A percentile compares a stretch with the other conserved stretches of the same genome.
phyloP scores from a whole-genome alignment of 129 eudicot species.

The Flaveria linearis region DNA sequence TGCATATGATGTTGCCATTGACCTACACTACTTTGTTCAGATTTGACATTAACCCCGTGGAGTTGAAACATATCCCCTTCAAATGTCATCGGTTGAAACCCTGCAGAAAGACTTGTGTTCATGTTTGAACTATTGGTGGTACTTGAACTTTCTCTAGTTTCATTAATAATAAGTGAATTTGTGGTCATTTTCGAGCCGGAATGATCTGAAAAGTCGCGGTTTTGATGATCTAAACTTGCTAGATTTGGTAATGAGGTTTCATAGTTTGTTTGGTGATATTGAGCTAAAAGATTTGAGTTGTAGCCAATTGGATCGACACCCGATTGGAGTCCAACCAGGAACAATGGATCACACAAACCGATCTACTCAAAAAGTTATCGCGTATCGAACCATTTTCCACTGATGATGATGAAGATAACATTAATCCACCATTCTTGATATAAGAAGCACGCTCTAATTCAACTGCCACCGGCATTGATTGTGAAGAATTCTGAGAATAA shows the following conservation, averaged over 20 bases:
- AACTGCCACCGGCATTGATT: slow-evolving; percentile 30
- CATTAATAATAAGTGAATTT: slow-evolving; percentile 41
- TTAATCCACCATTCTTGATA: slow-evolving; percentile 31
- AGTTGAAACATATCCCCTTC: slow-evolving; percentile 51
- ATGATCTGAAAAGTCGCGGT: slow-evolving; percentile 39
- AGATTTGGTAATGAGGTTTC: slow-evolving; percentile 53
- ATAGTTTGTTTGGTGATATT: slow-evolving; percentile 40
- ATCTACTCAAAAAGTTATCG: slow-evolving; percentile 31
- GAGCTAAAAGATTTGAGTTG: slow-evolving; percentile 44
- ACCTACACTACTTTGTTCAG: slow-evolving; percentile 53
- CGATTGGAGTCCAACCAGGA: slow-evolving; percentile 47
- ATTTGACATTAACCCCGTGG: slow-evolving; percentile 44
- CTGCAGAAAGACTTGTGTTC: slow-evolving; percentile 38
- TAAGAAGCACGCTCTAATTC: slow-evolving; percentile 37
- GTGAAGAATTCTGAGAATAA: slow-evolving; percentile 13
- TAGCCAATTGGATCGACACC: slow-evolving; percentile 40
- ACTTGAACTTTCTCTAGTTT: slow-evolving; percentile 53
- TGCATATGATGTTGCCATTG: slow-evolving; percentile 56
- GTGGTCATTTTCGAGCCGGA: slow-evolving; percentile 46
- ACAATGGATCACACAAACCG: slow-evolving; percentile 51
- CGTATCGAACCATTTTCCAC: slow-evolving; percentile 26
- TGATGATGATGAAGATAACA: slow-evolving; percentile 34
- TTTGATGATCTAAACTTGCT: slow-evolving; percentile 48
- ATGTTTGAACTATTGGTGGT: slow-evolving; percentile 49
- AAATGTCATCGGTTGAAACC: slow-evolving; percentile 47